Conservation (phyloP, 345 rosid species). For the Citrus sp. region DNA sequence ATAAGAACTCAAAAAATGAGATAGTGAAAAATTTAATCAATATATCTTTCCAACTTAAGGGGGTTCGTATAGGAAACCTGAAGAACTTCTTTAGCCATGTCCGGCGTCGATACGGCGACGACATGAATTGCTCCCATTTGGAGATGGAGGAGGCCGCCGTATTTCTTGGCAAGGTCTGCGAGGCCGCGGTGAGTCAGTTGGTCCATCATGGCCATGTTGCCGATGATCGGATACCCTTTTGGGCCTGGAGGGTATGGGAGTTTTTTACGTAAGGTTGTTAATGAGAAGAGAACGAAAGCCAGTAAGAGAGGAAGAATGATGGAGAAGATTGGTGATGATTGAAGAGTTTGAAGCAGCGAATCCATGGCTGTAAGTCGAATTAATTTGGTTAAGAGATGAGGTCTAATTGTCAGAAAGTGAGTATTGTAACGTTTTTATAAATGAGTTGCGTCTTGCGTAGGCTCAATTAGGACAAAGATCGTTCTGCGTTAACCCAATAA, state of each 20-base stretch:
- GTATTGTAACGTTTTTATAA: neutral
- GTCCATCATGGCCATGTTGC: conserved; percentile 65
- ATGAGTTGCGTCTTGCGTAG: neutral
- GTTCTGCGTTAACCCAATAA: neutral
- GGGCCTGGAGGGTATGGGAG: conserved; percentile 76
- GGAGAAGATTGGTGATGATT: conserved; percentile 20
- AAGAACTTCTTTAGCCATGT: conserved; percentile 65
- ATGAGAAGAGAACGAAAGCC: neutral
- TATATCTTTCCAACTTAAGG: neutral
- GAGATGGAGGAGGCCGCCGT: conserved; percentile 55
- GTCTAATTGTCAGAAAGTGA: neutral
- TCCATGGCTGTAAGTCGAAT: neutral
- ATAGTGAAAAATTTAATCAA: neutral
- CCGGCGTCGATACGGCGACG: conserved; percentile 57
- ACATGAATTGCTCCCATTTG: conserved; percentile 54
- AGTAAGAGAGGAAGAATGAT: neutral
- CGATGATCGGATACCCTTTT: conserved; percentile 63
- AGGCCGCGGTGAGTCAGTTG: conserved; percentile 78
- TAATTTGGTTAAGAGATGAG: neutral
- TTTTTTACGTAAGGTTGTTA: conserved; percentile 6
- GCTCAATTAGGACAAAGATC: neutral
- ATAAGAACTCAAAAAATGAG: too few relatives aligned
- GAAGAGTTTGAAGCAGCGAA: neutral
- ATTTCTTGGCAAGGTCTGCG: conserved; percentile 45
- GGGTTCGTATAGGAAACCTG: conserved; percentile 26